These are phyloP conservation scores for Pleurotus salmoneostramineus DNA, from an alignment of 768 basidiomycete genomes.

Conservation along the genomic window DNA sequence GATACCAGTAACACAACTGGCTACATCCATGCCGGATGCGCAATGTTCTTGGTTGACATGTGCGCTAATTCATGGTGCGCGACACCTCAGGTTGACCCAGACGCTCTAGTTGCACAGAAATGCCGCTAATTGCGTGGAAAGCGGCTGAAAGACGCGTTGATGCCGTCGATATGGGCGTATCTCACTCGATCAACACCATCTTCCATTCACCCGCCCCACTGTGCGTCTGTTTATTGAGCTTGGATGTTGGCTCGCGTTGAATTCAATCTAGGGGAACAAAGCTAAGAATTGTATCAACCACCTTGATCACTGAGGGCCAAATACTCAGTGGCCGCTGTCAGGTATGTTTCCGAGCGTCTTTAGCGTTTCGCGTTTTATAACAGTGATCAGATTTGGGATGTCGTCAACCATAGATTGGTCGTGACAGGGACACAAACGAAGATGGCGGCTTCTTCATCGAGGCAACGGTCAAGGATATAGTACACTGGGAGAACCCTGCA, in stretches of 20 bases:
- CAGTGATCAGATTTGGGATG: slow-evolving; percentile 36
- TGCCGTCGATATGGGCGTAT: slow-evolving; percentile 41
- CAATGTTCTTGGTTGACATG: slow-evolving; percentile 54
- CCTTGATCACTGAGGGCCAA: slow-evolving; percentile 36
- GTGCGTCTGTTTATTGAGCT: slow-evolving; percentile 23
- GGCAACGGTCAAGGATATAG: not conserved
- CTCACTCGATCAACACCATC: slow-evolving; percentile 47
- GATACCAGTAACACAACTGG: slow-evolving; percentile 54
- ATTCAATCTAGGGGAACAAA: slow-evolving; percentile 30
- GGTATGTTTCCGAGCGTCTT: slow-evolving; percentile 21
- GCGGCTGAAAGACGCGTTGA: slow-evolving; percentile 36
- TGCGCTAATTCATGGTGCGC: slow-evolving; percentile 18
- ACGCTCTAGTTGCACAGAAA: slow-evolving; percentile 35
- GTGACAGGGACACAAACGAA: slow-evolving; percentile 40
- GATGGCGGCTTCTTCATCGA: slow-evolving; percentile 27
- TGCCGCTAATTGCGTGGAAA: slow-evolving; percentile 33
- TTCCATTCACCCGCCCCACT: slow-evolving; percentile 39
- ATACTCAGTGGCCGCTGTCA: slow-evolving; percentile 41
- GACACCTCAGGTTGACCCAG: not conserved
- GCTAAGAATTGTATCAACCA: slow-evolving; percentile 36
- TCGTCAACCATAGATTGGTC: slow-evolving; percentile 31
- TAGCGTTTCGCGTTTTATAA: not conserved
- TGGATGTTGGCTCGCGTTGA: slow-evolving; percentile 1
- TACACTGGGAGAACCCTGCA: too few species aligned
- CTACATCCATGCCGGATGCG: slow-evolving; percentile 54